These are phyloP conservation scores for Fagopyrum esculentum DNA, from an alignment of 148 eudicot species.

Conservation along the genomic window DNA sequence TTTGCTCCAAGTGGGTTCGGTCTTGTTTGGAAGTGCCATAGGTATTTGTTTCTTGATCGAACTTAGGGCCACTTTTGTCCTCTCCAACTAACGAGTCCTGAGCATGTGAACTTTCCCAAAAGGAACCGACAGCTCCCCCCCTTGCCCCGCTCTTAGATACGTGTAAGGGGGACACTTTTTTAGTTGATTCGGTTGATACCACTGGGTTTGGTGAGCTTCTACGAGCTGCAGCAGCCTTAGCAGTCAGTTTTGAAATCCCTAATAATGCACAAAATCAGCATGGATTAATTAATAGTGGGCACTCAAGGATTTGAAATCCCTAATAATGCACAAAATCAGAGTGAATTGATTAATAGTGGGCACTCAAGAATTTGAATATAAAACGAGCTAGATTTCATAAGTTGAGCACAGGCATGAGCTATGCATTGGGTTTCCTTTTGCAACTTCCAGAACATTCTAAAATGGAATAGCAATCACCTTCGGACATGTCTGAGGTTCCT, in stretches of 20 bases:
- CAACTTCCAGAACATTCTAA: background rate
- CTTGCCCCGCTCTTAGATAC: constrained; percentile 30
- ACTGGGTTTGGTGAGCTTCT: constrained; percentile 91
- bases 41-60: constrained; percentile 36
- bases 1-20: constrained; percentile 25
- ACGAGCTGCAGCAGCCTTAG: constrained; percentile 59
- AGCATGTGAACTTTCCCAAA: constrained; percentile 87
- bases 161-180: constrained; percentile 30
- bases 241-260: constrained; percentile 46
- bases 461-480: constrained; percentile 38
- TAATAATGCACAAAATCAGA: constrained; percentile 20
- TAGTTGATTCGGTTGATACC: constrained; percentile 47
- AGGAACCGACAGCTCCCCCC: constrained; percentile 62
- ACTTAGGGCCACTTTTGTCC: constrained; percentile 40
- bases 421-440: background rate
- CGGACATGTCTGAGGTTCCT: constrained; percentile 27
- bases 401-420: constrained; percentile 2
- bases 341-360: background rate
- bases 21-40: constrained; percentile 28
- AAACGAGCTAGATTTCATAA: background rate
- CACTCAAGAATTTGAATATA: background rate
- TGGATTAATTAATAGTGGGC: background rate
- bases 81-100: constrained; percentile 39
- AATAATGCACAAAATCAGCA: constrained; percentile 13
- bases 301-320: constrained; percentile 31